Evolutionary conservation across 148 eudicot species (phyloP).

Genomic region (Silene conica): DNA sequence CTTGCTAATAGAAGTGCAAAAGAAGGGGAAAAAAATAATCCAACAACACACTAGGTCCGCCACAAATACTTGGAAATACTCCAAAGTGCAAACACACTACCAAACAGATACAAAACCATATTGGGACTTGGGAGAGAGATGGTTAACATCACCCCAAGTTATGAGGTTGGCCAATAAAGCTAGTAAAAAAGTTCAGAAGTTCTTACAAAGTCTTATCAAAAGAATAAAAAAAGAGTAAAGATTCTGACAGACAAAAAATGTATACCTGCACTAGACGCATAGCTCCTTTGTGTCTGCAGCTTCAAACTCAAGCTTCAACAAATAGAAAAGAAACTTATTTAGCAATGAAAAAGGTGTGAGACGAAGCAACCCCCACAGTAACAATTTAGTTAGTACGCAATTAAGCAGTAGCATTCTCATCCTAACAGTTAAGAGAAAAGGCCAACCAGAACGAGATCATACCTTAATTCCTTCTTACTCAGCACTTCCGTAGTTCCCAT

Average conservation of each 20-base stretch:
- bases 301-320: constrained; percentile 33
- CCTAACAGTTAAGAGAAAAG: background rate
- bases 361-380: background rate
- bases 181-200: background rate
- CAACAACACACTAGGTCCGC: background rate
- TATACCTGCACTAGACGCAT: constrained; percentile 58
- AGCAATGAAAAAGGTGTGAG: background rate
- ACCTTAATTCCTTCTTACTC: constrained; percentile 33
- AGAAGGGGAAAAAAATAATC: background rate
- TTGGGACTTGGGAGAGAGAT: background rate
- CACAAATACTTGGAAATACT: background rate
- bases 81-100: background rate
- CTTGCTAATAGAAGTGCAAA: background rate
- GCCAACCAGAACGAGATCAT: background rate
- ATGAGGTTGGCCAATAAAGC: background rate
- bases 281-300: constrained; percentile 40
- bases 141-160: background rate
- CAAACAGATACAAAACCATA: background rate
- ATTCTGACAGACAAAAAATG: background rate
- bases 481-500: constrained; percentile 27
- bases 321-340: constrained; percentile 10
- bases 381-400: background rate
- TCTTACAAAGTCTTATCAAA: background rate
- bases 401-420: background rate
- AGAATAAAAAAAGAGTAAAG: background rate